Conservation (phyloP, 805 yeast species). For the Pichia nanzhaoensis region DNA sequence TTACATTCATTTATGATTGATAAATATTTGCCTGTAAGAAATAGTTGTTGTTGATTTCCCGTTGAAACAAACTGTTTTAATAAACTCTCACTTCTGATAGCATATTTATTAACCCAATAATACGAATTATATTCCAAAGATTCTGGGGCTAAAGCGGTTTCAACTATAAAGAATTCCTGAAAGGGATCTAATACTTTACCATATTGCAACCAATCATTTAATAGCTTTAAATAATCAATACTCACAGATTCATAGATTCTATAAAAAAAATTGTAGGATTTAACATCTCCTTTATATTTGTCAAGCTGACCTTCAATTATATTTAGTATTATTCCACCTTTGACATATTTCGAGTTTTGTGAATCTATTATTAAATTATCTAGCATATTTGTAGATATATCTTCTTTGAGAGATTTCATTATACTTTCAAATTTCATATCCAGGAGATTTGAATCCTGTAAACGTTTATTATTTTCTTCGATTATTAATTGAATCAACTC, state of each 20-base stretch:
- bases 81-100: constrained; percentile 67
- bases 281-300: constrained; percentile 58
- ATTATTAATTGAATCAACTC: constrained; percentile 46
- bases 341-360: constrained; percentile 46
- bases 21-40: constrained; percentile 79
- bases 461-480: constrained; percentile 37
- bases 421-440: constrained; percentile 28
- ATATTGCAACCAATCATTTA: constrained; percentile 70
- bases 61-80: constrained; percentile 54
- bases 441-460: constrained; percentile 25
- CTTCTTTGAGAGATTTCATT: constrained; percentile 34
- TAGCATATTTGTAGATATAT: constrained; percentile 27
- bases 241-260: constrained; percentile 54
- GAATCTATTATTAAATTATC: constrained; percentile 49
- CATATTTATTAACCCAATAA: constrained; percentile 70
- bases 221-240: constrained; percentile 53
- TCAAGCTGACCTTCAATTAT: constrained; percentile 54
- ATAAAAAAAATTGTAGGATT: constrained; percentile 45
- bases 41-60: constrained; percentile 53
- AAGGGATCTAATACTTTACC: constrained; percentile 76
- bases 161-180: constrained; percentile 73
- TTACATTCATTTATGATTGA: constrained; percentile 55
- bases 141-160: constrained; percentile 15
- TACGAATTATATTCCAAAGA: constrained; percentile 36
- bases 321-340: constrained; percentile 71